These are phyloP conservation scores for Candida endomychidarum DNA, from an alignment of 805 yeast species.

Conservation along the genomic window DNA sequence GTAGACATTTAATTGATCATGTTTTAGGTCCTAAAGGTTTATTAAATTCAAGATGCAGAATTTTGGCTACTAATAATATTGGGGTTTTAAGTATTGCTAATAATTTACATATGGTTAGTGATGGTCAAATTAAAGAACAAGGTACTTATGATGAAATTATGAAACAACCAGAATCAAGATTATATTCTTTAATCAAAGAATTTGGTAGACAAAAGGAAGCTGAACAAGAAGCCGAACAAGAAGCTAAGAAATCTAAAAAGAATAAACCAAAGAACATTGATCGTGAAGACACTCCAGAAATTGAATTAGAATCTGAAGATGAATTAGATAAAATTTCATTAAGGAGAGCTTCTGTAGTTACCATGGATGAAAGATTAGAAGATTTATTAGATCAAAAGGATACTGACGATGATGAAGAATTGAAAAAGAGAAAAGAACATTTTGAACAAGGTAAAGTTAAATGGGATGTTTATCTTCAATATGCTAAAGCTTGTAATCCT, in stretches of 20 bases:
- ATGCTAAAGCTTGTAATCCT: constrained; percentile 85
- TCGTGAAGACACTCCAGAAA: constrained; percentile 16
- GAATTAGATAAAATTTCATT: constrained; percentile 37
- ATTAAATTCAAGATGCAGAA: constrained; percentile 67
- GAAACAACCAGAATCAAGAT: constrained; percentile 45
- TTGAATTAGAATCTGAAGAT: constrained; percentile 32
- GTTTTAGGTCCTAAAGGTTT: constrained; percentile 83
- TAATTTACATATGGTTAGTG: constrained; percentile 63
- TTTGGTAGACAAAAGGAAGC: constrained; percentile 46
- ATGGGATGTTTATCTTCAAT: constrained; percentile 78
- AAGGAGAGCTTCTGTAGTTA: constrained; percentile 64
- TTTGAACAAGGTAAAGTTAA: constrained; percentile 92
- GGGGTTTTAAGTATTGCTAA: constrained; percentile 77
- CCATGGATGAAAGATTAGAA: constrained; percentile 42
- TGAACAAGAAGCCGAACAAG: constrained; percentile 9
- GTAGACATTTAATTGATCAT: constrained; percentile 76
- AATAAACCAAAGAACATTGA: constrained; percentile 20
- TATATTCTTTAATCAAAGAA: constrained; percentile 57
- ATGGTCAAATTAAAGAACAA: constrained; percentile 67
- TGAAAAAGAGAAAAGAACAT: constrained; percentile 62
- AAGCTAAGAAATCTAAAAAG: constrained; percentile 18
- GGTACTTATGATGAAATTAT: constrained; percentile 59
- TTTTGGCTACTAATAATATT: constrained; percentile 85
- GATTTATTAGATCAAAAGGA: constrained; percentile 28
- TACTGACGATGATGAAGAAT: constrained; percentile 33